A percentile compares a stretch with the other conserved stretches of the same genome.
Evolutionary conservation across 129 eudicot genomes (phyloP).

Genomic region (Centaurea solstitialis): DNA sequence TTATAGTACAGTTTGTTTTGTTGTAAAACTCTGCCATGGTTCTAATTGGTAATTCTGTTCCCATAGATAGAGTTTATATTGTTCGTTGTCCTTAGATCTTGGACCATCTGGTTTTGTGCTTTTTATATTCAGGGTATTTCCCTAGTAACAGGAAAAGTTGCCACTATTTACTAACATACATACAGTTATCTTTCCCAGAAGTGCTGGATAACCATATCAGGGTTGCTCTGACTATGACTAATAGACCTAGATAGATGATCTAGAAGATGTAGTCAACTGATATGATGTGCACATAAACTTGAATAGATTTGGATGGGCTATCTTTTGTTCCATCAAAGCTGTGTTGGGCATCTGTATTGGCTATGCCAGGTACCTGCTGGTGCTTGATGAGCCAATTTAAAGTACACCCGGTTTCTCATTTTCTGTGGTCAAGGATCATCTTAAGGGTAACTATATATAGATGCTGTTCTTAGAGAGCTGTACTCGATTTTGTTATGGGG

Average conservation of each 20-base stretch:
- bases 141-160: neutral
- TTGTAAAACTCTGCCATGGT: neutral
- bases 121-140: neutral
- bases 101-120: slow-evolving; percentile 1
- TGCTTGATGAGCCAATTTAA: neutral
- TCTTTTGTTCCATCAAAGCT: neutral
- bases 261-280: neutral
- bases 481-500: neutral
- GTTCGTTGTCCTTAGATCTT: neutral
- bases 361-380: neutral
- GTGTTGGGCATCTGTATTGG: neutral
- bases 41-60: neutral
- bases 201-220: neutral
- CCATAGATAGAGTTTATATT: neutral
- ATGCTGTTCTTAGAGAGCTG: neutral
- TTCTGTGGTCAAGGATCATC: neutral
- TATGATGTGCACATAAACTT: neutral
- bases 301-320: neutral
- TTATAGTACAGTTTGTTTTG: neutral
- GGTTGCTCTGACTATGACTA: neutral
- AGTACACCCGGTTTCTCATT: neutral
- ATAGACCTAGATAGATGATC: neutral
- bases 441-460: neutral
- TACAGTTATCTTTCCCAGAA: neutral
- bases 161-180: neutral